These are phyloP conservation scores for Fomitopsis pinicola DNA, from an alignment of 1,284 basidiomycete species.

Conservation along the genomic window DNA sequence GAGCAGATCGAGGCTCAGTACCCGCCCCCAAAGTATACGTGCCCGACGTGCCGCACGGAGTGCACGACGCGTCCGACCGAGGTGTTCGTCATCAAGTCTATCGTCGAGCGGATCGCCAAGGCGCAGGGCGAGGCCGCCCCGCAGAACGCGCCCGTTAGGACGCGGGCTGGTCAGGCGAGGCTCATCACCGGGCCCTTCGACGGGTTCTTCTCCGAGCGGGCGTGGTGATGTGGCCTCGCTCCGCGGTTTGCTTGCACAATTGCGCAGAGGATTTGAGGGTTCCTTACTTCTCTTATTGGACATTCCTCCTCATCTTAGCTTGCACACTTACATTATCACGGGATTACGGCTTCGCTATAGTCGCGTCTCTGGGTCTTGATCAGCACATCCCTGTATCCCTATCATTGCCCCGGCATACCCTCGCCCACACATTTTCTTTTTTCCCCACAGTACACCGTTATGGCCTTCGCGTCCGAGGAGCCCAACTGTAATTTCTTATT, in stretches of 20 bases:
- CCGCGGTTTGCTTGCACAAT: neutral
- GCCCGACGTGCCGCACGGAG: slow-evolving; percentile 56
- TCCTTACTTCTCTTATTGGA: neutral
- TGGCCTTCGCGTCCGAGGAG: no score
- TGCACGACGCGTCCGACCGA: slow-evolving; percentile 50
- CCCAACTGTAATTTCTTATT: neutral
- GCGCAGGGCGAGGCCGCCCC: slow-evolving; percentile 44
- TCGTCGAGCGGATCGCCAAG: slow-evolving; percentile 44
- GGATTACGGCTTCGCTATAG: neutral
- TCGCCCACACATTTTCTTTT: neutral
- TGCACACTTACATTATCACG: neutral
- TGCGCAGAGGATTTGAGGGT: no score
- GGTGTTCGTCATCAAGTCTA: slow-evolving; percentile 53
- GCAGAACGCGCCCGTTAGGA: slow-evolving; percentile 20
- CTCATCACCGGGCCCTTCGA: slow-evolving; percentile 41
- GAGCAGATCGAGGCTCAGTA: slow-evolving; percentile 20
- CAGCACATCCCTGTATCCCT: neutral
- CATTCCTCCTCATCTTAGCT: neutral
- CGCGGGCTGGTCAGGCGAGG: neutral
- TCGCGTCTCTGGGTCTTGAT: neutral
- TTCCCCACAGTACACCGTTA: neutral
- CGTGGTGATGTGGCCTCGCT: neutral
- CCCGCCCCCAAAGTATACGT: slow-evolving; percentile 50
- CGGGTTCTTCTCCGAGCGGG: slow-evolving; percentile 41
- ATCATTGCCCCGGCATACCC: neutral